Evolutionary conservation across 2,329 filamentous ascomycete species (phyloP), one percentile per base, ranked within the genome.

Genomic region (Rhynchosporium graminicola): DNA sequence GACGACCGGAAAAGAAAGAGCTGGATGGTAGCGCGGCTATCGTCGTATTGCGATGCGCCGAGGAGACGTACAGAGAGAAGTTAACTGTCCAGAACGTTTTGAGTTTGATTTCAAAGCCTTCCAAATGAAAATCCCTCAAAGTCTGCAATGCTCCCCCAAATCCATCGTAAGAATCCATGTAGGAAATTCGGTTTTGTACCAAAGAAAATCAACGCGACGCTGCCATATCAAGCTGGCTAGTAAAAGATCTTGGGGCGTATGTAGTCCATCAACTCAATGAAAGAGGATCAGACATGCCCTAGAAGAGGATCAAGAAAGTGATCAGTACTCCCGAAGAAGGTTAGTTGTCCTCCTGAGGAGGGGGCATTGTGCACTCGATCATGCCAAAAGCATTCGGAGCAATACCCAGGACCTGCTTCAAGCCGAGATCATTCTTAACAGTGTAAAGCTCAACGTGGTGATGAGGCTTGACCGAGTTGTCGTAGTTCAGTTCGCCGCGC

Each of bases 401-500:
- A 7, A 54, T 54, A 3, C 51, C 51, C 15, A 54, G 51, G 20
- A 28, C 12, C 51, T 54, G 38, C 51, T 54, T 54, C 51, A 54
- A 3, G 2, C 38, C n/a, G 13, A 20, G 10, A 15, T 28, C 26
- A 10, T 54, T 38, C n/a, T 9, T 20, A 5, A 40, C n/a, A 10
- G 31, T 29, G 51, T 54, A 54, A n/a, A 28, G 40, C 2, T 2
- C 43, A 46, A 26, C 9, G 4, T 28, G 3, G n/a, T 46, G 43
- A 4, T 46, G 8, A 4, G 3, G 6, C 3, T 26, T 46, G 43
- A 20, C 3, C 10, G 43, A 20, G 9, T 7, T 26, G 26, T 46
- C 20, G 8, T 46, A 2, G 15, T 9, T n/a, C 3, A 46, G 43
- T 33, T 54, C 51, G 9, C 51, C 51, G 28, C 51, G 51, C 10